Conservation (phyloP, 106 monocot species). For the Dendrobium huoshanense region DNA sequence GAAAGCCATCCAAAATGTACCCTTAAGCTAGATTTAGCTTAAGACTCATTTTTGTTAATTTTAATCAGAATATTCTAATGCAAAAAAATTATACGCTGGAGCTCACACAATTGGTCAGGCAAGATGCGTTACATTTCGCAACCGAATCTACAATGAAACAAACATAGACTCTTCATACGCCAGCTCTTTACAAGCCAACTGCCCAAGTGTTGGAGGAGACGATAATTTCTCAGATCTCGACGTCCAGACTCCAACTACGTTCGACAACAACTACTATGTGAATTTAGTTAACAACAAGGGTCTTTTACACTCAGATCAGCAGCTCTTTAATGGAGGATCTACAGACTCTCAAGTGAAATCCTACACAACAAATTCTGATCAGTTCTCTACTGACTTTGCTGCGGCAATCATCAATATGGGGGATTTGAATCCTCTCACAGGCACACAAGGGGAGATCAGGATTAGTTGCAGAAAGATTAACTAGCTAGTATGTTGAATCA, state of each 20-base stretch:
- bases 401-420: constrained; percentile 5
- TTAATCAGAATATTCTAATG: too few species aligned
- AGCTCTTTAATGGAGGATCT: constrained; percentile 3
- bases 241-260: constrained; percentile 11
- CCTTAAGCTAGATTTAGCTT: too few species aligned
- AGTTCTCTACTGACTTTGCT: constrained; percentile 1
- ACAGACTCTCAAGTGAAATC: neutral
- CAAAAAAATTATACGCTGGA: constrained; percentile 4
- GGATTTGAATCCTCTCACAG: neutral
- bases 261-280: constrained; percentile 5
- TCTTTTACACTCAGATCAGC: constrained; percentile 1
- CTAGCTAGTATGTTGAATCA: too few species aligned
- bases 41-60: too few species aligned
- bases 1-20: too few species aligned
- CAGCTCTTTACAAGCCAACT: neutral
- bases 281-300: neutral
- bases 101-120: constrained; percentile 13
- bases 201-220: constrained; percentile 10
- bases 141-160: constrained; percentile 11
- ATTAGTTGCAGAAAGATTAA: constrained; percentile 1
- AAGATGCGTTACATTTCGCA: constrained; percentile 2
- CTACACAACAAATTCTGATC: neutral
- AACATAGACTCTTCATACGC: constrained; percentile 9
- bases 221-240: constrained; percentile 48
- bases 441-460: neutral